These are phyloP conservation scores for Phytophthora rubi DNA, from an alignment of 352 stramenopile genomes.

Conservation along the genomic window DNA sequence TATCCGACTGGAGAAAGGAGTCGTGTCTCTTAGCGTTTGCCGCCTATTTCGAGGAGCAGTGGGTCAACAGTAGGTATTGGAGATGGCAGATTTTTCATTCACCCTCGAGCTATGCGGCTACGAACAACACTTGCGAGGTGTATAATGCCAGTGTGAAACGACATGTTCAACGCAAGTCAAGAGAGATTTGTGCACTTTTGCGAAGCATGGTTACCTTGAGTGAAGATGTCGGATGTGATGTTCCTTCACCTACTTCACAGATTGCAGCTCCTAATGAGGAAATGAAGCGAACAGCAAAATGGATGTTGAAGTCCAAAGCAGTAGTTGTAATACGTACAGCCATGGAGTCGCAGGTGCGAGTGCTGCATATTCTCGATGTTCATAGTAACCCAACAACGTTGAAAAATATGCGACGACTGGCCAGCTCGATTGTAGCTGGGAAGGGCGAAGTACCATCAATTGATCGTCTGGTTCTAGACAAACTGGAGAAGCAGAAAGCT, in stretches of 20 bases:
- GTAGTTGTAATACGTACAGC: not conserved
- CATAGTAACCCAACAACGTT: not conserved
- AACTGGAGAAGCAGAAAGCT: constrained; percentile 6
- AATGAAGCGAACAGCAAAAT: constrained; percentile 18
- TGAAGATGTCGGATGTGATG: not conserved
- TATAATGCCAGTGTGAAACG: constrained; percentile 11
- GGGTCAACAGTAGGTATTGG: constrained; percentile 14
- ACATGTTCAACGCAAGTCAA: constrained; percentile 4
- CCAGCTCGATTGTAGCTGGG: not conserved
- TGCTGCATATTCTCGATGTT: constrained; percentile 22
- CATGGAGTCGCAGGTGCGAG: not conserved
- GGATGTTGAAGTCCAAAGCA: constrained; percentile 13
- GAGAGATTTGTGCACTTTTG: not conserved
- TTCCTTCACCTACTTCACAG: not conserved
- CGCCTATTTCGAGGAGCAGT: constrained; percentile 16
- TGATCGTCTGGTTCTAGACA: not conserved
- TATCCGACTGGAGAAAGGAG: not conserved
- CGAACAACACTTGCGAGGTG: constrained; percentile 11
- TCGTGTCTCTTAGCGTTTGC: not conserved
- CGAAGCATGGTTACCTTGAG: not conserved
- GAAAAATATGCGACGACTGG: constrained; percentile 2
- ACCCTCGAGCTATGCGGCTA: constrained; percentile 11
- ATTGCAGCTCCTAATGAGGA: constrained; percentile 12
- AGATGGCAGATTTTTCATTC: constrained; percentile 14
- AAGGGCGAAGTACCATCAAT: not conserved